Evolutionary conservation across 2,329 filamentous ascomycete species (phyloP).

Genomic region (Boeremia exigua): DNA sequence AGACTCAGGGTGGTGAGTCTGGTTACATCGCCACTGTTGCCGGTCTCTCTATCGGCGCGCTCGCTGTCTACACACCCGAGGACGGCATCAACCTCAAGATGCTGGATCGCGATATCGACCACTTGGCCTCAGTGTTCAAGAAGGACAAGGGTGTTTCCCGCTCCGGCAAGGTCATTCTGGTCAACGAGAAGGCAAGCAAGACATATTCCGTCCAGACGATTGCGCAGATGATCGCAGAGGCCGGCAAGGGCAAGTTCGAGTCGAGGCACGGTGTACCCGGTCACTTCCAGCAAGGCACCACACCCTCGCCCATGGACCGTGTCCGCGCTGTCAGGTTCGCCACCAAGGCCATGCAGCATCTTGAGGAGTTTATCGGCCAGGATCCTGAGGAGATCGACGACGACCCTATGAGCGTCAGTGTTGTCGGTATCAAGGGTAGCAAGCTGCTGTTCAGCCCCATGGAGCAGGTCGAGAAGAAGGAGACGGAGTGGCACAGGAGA

Average conservation of each 20-base stretch:
- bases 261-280: conserved; percentile 72
- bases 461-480: conserved; percentile 76
- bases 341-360: conserved; percentile 91
- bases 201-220: conserved; percentile 94
- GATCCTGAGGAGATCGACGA: conserved; percentile 71
- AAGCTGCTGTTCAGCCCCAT: conserved; percentile 87
- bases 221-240: conserved; percentile 92
- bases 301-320: conserved; percentile 91
- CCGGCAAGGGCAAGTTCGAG: conserved; percentile 91
- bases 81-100: conserved; percentile 94
- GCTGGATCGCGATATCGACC: conserved; percentile 87
- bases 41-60: conserved; percentile 88
- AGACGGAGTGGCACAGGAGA: conserved; percentile 93
- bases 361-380: conserved; percentile 76
- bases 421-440: conserved; percentile 93
- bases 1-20: conserved; percentile 93
- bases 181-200: conserved; percentile 90
- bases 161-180: conserved; percentile 91
- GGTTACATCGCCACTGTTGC: conserved; percentile 93
- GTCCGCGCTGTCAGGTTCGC: conserved; percentile 89
- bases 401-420: conserved; percentile 74
- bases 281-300: conserved; percentile 52
- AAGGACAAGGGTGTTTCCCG: conserved; percentile 86
- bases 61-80: conserved; percentile 95
- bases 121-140: conserved; percentile 83